Conservation (phyloP, 2,329 filamentous ascomycete species). For the Plectosphaerella sp. region DNA sequence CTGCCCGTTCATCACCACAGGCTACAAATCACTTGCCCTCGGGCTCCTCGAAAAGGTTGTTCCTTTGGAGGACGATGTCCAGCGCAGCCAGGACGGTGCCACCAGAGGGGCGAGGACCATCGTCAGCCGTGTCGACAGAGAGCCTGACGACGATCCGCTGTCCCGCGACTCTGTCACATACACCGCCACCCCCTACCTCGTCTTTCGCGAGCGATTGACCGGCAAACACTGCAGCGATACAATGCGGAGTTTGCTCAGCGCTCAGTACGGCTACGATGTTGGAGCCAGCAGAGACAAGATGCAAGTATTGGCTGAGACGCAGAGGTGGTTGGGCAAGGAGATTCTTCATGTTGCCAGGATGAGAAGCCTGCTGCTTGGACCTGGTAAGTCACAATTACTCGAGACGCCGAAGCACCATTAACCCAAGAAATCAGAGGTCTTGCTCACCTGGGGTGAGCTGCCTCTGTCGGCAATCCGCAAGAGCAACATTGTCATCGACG, state of each 20-base stretch:
- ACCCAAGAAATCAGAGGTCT: neutral
- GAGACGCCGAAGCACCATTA: neutral
- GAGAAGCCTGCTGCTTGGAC: neutral
- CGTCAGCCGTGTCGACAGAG: neutral
- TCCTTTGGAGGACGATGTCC: neutral
- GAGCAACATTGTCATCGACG: neutral
- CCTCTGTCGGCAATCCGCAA: constrained; percentile 2
- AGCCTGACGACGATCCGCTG: neutral
- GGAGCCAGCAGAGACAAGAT: neutral
- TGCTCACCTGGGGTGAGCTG: constrained; percentile 1
- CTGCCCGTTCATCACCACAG: neutral
- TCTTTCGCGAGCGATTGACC: neutral
- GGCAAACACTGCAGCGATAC: neutral
- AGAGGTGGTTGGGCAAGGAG: constrained; percentile 2
- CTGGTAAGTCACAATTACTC: neutral
- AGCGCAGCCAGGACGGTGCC: neutral
- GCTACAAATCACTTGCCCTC: neutral
- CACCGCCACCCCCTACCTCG: neutral
- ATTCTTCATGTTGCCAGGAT: neutral
- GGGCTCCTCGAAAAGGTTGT: neutral
- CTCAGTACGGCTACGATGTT: neutral
- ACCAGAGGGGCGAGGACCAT: neutral
- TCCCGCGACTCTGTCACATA: neutral
- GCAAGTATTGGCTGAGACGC: neutral
- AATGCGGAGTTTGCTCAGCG: neutral